A percentile compares a stretch with the other conserved stretches of the same genome.
phyloP scores from a whole-genome alignment of 371 early-diverging fungal genomes.

The Mortierella sp. region DNA sequence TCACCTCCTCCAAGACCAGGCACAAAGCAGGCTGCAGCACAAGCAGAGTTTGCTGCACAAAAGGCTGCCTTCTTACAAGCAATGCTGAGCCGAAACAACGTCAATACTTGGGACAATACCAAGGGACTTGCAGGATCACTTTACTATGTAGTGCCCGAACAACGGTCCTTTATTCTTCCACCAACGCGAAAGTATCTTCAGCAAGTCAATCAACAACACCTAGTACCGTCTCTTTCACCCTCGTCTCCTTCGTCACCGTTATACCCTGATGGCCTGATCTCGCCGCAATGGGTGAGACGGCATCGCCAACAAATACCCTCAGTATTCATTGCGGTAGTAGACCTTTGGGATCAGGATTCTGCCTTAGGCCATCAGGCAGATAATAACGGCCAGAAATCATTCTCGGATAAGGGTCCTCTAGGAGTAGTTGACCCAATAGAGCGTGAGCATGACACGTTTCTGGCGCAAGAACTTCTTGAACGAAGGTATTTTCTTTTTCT shows the following conservation, averaged over 20 bases:
- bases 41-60: slow-evolving; percentile 29
- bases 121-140: slow-evolving; percentile 51
- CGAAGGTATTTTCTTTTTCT: slow-evolving; percentile 56
- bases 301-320: slow-evolving; percentile 72
- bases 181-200: slow-evolving; percentile 50
- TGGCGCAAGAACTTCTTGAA: slow-evolving; percentile 75
- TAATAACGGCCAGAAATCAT: slow-evolving; percentile 32
- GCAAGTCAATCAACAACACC: slow-evolving; percentile 47
- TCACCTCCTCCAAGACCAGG: slow-evolving; percentile 31
- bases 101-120: slow-evolving; percentile 52
- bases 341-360: slow-evolving; percentile 67
- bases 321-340: slow-evolving; percentile 76
- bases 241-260: slow-evolving; percentile 73
- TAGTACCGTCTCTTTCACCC: slow-evolving; percentile 74
- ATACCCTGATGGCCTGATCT: slow-evolving; percentile 86
- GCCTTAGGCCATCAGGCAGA: slow-evolving; percentile 8
- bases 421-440: slow-evolving; percentile 65
- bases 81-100: slow-evolving; percentile 53
- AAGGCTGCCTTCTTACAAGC: slow-evolving; percentile 43
- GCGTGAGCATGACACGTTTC: slow-evolving; percentile 68
- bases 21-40: slow-evolving; percentile 14
- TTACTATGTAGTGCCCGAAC: slow-evolving; percentile 53
- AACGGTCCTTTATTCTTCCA: slow-evolving; percentile 53
- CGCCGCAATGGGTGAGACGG: slow-evolving; percentile 75
- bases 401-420: slow-evolving; percentile 65